phyloP scores from a whole-genome alignment of 805 yeast species.

The Suhomyces sp. region DNA sequence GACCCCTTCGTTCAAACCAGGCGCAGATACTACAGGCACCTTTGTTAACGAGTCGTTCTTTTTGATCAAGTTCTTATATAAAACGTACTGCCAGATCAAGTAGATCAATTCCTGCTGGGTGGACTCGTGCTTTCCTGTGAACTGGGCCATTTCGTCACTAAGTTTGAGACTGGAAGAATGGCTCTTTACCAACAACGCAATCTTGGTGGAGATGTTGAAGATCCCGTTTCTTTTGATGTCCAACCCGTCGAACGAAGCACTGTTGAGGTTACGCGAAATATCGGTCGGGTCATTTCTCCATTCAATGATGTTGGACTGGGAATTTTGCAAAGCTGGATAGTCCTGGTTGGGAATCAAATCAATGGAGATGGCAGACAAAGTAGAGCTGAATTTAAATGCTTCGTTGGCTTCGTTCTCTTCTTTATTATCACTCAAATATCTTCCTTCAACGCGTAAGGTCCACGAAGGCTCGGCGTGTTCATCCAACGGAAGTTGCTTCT shows the following conservation, averaged over 20 bases:
- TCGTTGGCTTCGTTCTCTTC: slow-evolving; percentile 29
- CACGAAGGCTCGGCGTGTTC: slow-evolving; percentile 52
- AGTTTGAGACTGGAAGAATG: slow-evolving; percentile 65
- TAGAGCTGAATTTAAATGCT: slow-evolving; percentile 64
- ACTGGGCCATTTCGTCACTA: slow-evolving; percentile 59
- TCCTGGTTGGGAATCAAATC: slow-evolving; percentile 55
- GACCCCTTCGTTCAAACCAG: slow-evolving; percentile 10
- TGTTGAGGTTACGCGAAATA: slow-evolving; percentile 18
- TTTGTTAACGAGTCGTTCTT: slow-evolving; percentile 26
- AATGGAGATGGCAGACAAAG: slow-evolving; percentile 78
- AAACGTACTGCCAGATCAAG: slow-evolving; percentile 74
- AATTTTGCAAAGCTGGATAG: slow-evolving; percentile 32
- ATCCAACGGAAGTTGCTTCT: slow-evolving; percentile 14
- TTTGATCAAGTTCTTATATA: slow-evolving; percentile 56
- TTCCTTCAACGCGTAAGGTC: slow-evolving; percentile 89
- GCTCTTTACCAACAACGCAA: slow-evolving; percentile 59
- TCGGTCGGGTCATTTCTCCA: slow-evolving; percentile 73
- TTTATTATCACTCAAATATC: slow-evolving; percentile 55
- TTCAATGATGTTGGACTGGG: slow-evolving; percentile 57
- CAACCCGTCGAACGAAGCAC: slow-evolving; percentile 70
- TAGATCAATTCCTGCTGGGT: slow-evolving; percentile 85
- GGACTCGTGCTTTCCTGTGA: slow-evolving; percentile 74
- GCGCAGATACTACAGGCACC: slow-evolving; percentile 40
- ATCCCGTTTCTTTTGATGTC: slow-evolving; percentile 80
- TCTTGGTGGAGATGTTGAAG: slow-evolving; percentile 53